These are phyloP conservation scores for Phytophthora syringae DNA, from an alignment of 352 stramenopile species.

Conservation along the genomic window DNA sequence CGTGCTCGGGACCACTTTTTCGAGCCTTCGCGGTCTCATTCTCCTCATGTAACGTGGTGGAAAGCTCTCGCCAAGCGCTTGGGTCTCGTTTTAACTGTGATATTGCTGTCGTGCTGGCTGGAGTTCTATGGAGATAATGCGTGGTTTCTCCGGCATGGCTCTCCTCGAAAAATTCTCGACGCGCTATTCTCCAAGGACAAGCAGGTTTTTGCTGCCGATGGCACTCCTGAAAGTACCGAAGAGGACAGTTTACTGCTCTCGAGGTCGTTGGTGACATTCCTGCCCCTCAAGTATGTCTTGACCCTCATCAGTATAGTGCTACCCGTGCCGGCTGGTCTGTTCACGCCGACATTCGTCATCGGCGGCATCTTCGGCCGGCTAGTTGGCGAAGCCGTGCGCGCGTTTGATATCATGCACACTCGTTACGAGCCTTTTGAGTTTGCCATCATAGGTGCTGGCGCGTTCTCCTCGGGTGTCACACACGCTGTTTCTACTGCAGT, in stretches of 20 bases:
- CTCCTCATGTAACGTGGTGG: conserved; percentile 33
- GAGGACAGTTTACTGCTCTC: conserved; percentile 68
- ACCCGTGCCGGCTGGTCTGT: conserved; percentile 77
- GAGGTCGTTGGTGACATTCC: conserved; percentile 75
- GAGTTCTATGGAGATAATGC: conserved; percentile 84
- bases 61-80: conserved; percentile 69
- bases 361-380: conserved; percentile 86
- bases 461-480: conserved; percentile 93
- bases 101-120: conserved; percentile 66
- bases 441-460: conserved; percentile 91
- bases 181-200: conserved; percentile 75
- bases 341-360: conserved; percentile 88
- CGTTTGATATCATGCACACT: conserved; percentile 62
- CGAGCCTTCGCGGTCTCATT: conserved; percentile 8
- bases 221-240: conserved; percentile 17
- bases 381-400: conserved; percentile 74
- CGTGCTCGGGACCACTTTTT: conserved; percentile 63
- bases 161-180: conserved; percentile 64
- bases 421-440: conserved; percentile 92
- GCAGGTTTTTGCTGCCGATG: conserved; percentile 45
- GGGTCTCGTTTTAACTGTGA: conserved; percentile 63
- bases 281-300: conserved; percentile 81
- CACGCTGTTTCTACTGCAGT: conserved; percentile 92
- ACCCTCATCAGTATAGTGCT: conserved; percentile 81
- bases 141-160: conserved; percentile 83